Conservation (phyloP, 1,284 basidiomycete species). For the Naganishia sp. region DNA sequence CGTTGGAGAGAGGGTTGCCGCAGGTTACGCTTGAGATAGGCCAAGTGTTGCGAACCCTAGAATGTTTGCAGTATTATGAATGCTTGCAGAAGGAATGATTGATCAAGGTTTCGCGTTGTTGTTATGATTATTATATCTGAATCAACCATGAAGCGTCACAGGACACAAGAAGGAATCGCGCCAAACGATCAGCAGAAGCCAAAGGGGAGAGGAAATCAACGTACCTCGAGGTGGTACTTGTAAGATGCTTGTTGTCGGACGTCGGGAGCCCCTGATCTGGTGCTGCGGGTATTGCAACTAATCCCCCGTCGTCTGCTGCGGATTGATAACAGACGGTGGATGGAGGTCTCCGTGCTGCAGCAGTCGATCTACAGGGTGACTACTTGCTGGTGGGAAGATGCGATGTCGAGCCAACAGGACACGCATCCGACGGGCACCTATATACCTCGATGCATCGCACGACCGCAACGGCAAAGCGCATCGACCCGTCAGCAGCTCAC, state of each 20-base stretch:
- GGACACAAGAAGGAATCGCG: not conserved
- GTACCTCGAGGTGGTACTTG: no score
- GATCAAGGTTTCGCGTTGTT: not conserved
- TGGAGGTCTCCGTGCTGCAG: not conserved
- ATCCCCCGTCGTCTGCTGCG: slow-evolving; percentile 8
- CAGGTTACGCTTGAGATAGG: no score
- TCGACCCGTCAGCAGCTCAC: not conserved
- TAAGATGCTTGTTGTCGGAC: not conserved
- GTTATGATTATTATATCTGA: not conserved
- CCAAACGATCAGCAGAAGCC: not conserved
- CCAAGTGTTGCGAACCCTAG: no score
- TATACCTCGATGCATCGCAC: slow-evolving; percentile 6
- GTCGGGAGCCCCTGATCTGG: not conserved
- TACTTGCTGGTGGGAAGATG: no score
- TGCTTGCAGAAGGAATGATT: no score
- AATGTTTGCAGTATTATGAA: no score
- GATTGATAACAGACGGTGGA: not conserved
- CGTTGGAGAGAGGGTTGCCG: no score
- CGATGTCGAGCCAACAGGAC: no score
- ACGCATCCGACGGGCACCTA: not conserved
- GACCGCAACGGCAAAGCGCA: not conserved
- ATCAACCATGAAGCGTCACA: not conserved
- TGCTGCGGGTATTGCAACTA: not conserved
- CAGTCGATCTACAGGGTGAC: not conserved
- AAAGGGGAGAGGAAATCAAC: no score